Evolutionary conservation across 1,284 basidiomycete species (phyloP).

Genomic region (Ustilago lituana): DNA sequence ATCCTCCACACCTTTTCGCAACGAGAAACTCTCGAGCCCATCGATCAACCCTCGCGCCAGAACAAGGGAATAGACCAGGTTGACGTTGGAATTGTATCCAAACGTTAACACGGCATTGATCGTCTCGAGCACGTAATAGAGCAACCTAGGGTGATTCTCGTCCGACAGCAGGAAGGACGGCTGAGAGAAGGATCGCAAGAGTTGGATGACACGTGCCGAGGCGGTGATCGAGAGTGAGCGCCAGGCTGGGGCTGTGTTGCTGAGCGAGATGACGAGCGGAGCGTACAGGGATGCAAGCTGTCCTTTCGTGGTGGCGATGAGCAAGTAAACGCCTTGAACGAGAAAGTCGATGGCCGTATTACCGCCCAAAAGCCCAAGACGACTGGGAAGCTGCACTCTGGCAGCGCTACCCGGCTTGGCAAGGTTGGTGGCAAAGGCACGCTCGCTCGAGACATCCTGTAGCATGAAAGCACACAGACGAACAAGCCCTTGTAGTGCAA

Average conservation of each 20-base stretch:
- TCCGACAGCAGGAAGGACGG: conserved; percentile 89
- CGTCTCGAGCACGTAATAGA: conserved; percentile 92
- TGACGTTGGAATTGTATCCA: conserved; percentile 77
- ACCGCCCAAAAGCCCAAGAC: conserved; percentile 28
- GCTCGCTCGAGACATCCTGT: conserved; percentile 87
- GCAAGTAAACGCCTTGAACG: conserved; percentile 80
- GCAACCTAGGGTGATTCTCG: conserved; percentile 87
- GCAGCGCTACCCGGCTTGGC: conserved; percentile 46
- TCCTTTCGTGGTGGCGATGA: conserved; percentile 80
- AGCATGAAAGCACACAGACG: conserved; percentile 89
- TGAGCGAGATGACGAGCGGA: conserved; percentile 85
- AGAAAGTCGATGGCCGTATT: conserved; percentile 46
- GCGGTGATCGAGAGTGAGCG: conserved; percentile 79
- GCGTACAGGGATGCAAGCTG: conserved; percentile 71
- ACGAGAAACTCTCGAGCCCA: conserved; percentile 85
- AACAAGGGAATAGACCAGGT: conserved; percentile 85
- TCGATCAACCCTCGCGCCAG: conserved; percentile 84
- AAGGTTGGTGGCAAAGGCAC: conserved; percentile 73
- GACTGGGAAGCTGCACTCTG: conserved; percentile 32
- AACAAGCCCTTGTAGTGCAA: conserved; percentile 89
- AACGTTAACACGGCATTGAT: conserved; percentile 81
- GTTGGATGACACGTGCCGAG: conserved; percentile 82
- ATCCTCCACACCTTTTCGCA: conserved; percentile 82
- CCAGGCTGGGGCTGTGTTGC: conserved; percentile 87
- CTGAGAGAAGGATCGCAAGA: conserved; percentile 88